Evolutionary conservation across 768 basidiomycete species (phyloP), one percentile per base, ranked within the genome.

Genomic region (Podaxis sp.): DNA sequence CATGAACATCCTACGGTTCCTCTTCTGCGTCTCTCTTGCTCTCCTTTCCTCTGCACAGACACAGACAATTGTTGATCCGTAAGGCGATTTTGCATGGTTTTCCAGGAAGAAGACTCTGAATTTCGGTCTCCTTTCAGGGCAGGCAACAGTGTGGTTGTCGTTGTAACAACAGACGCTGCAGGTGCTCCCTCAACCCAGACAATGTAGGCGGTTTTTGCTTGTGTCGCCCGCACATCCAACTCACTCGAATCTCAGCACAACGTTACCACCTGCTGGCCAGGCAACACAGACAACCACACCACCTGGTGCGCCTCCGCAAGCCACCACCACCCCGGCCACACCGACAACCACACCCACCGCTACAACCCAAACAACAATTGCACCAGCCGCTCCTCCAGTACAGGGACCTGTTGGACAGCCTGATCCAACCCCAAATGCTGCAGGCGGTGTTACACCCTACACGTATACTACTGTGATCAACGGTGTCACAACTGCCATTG

Each of bases 391-490:
- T 0, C 54, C 61, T 28, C 33, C 38, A 24, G 54, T 12, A 65
- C 77, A 75, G 61, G 86, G 85, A 0, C 85, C 87, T 2, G 87
- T 89, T 0, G 88, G 81, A 6, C 80, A 82, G 65, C 85, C 86
- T 24, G 77, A 68, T 2, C 33, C 81, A 4, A 76, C 73, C 26
- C 73, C 71, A 2, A 72, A 66, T 22, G 68, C 73, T 2, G 76
- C 83, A 36, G 79, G 80, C 5, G 84, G 79, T 2, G 78, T 79
- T 30, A 85, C 81, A 0, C 82, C 82, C 0, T 86, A 76, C 68
- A 71, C 71, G 1, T 85, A 84, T 65, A 84, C 83, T 33, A 86
- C 84, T 0, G 75, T 79, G 40, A 66, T 80, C 28, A 67, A 70
- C 57, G 79, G 79, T 28, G 75, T 72, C 26, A 75, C 76, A 2